Evolutionary conservation across 1,139 yeast species (phyloP), one percentile per base, ranked within the genome.

Genomic region (Chernovozyma aurita): DNA sequence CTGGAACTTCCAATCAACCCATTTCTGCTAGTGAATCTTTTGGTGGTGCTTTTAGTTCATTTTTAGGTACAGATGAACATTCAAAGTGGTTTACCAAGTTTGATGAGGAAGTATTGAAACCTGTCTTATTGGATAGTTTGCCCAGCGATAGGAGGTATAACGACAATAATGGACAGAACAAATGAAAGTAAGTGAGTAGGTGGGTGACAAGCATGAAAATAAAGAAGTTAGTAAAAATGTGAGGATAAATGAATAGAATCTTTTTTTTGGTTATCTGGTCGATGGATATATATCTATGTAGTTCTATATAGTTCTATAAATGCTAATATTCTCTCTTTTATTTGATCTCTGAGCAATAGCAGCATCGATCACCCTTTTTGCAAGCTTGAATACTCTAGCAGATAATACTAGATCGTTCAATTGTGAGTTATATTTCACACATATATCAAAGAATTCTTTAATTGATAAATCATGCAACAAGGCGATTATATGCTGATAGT

Each of bases 21-120:
- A 21, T 9, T 32, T 24, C 25, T 22, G 33, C 14, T 7, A 12
- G n/a, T 5, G 34, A 30, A 27, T 4, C 24, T 8, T 12, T 13
- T 4, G 36, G 32, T 13, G 74, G 75, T 3, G 62, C 67, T 2
- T 50, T 69, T 29, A 68, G 70, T 2, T 65, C 73, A 4, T 63
- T 70, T 40, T 51, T 70, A 29, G 73, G 76, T 44, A 78, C 85
- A 5, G 94, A 84, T 48, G 87, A 82, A 42, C 86, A 82, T 42
- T 85, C 94, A 11, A 80, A 78, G 51, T 92, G 99, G 97, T 92
- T 92, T 59, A 81, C 87, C 18, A 83, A 80, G 49, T 86, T 92
- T 56, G 99, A 92, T 56, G 96, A 92, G 49, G 85, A 87, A 54
- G 94, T 92, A n/a, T 72, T 92, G 47, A 94, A 92, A 57, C 99